Conservation (phyloP, 768 basidiomycete genomes). For the Royoungia palumana region DNA sequence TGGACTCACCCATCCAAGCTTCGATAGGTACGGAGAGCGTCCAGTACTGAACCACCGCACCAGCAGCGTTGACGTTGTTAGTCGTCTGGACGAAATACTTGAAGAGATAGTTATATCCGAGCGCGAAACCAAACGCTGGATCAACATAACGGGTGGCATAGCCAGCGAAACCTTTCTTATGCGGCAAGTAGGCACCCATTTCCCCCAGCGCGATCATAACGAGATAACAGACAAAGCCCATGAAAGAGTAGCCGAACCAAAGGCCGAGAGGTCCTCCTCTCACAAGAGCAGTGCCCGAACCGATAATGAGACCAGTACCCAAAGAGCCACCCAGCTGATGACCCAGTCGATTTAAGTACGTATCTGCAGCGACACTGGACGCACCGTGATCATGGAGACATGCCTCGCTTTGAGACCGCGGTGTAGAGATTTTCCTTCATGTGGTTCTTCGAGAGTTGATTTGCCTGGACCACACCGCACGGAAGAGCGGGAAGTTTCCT, state of each 20-base stretch:
- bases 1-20: constrained; percentile 54
- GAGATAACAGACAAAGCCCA: constrained; percentile 56
- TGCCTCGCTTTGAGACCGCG: constrained; percentile 50
- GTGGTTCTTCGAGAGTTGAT: constrained; percentile 33
- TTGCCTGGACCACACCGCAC: not conserved
- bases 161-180: constrained; percentile 56
- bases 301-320: constrained; percentile 55
- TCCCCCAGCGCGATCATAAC: constrained; percentile 51
- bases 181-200: constrained; percentile 44
- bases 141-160: constrained; percentile 66
- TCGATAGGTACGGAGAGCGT: constrained; percentile 40
- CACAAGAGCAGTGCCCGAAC: constrained; percentile 55
- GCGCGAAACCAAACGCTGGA: constrained; percentile 63
- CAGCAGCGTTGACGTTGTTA: constrained; percentile 63
- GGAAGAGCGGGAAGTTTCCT: not conserved
- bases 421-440: constrained; percentile 38
- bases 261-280: constrained; percentile 52
- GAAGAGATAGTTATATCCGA: constrained; percentile 47
- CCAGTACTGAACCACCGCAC: constrained; percentile 47
- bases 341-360: not conserved
- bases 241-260: constrained; percentile 41
- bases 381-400: constrained; percentile 54
- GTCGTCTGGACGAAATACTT: constrained; percentile 65
- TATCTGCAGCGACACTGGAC: constrained; percentile 3
- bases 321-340: constrained; percentile 46